phyloP scores from a whole-genome alignment of 1,284 basidiomycete genomes.

The Malassezia japonica region DNA sequence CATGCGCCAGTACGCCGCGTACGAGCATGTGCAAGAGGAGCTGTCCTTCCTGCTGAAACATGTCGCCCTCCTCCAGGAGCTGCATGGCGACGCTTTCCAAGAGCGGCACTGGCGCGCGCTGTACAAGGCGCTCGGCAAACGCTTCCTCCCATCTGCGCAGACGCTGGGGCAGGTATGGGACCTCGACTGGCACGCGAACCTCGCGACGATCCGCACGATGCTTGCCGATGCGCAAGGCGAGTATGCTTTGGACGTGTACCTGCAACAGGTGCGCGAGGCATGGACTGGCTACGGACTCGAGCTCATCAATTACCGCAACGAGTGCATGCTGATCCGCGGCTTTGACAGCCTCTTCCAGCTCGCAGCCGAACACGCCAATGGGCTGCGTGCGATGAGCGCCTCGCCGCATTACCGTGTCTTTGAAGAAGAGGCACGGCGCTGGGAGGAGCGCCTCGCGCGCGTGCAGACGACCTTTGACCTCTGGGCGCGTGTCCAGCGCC shows the following conservation, averaged over 20 bases:
- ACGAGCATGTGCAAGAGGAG: constrained; percentile 92
- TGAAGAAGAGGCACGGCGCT: constrained; percentile 50
- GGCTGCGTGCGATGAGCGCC: constrained; percentile 73
- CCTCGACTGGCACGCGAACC: constrained; percentile 87
- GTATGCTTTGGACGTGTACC: constrained; percentile 51
- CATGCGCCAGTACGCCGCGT: constrained; percentile 97
- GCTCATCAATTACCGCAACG: constrained; percentile 96
- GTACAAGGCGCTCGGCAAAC: constrained; percentile 67
- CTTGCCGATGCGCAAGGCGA: constrained; percentile 97
- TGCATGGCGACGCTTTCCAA: constrained; percentile 93
- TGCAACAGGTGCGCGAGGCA: constrained; percentile 68
- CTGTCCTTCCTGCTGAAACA: constrained; percentile 77
- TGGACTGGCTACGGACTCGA: constrained; percentile 96
- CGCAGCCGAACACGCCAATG: constrained; percentile 66
- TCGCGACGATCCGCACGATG: constrained; percentile 79
- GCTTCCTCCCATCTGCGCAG: constrained; percentile 58
- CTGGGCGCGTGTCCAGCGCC: constrained; percentile 98
- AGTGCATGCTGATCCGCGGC: constrained; percentile 76
- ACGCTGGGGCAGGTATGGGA: constrained; percentile 96
- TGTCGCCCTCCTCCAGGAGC: constrained; percentile 75
- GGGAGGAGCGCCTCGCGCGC: constrained; percentile 48
- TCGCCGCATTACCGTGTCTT: constrained; percentile 46
- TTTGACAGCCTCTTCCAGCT: constrained; percentile 74
- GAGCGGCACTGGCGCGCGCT: constrained; percentile 97
- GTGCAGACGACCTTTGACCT: constrained; percentile 78